phyloP scores from a whole-genome alignment of 192 early-diverging fungal species.

The Rhizophagus sp. region DNA sequence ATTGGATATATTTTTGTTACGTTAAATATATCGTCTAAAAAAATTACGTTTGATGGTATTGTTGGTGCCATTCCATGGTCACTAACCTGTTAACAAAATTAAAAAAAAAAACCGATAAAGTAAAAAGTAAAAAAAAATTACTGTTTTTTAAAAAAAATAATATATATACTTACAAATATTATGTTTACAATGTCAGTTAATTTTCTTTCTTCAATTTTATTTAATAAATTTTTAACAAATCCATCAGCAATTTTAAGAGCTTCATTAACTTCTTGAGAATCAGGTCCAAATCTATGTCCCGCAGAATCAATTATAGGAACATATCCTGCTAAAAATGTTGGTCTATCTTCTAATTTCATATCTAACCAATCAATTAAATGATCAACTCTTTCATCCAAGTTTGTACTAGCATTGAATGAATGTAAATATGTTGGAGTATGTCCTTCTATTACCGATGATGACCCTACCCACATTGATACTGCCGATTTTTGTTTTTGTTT shows the following conservation, averaged over 20 bases:
- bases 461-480: constrained; percentile 91
- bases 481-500: constrained; percentile 67
- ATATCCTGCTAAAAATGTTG: constrained; percentile 77
- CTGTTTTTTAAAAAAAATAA: not conserved
- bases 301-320: constrained; percentile 76
- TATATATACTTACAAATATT: constrained; percentile 6
- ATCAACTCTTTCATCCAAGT: constrained; percentile 57
- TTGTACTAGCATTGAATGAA: constrained; percentile 48
- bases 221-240: not conserved
- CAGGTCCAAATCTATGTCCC: constrained; percentile 75
- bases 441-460: constrained; percentile 55
- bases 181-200: constrained; percentile 14
- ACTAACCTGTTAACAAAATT: constrained; percentile 53
- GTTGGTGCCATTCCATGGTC: constrained; percentile 89
- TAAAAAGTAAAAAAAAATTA: not conserved
- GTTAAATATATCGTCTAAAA: constrained; percentile 74
- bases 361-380: constrained; percentile 78
- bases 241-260: constrained; percentile 56
- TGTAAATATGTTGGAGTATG: constrained; percentile 66
- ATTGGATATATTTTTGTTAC: constrained; percentile 50
- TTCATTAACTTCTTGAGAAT: constrained; percentile 64
- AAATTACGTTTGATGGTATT: constrained; percentile 53
- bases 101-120: not conserved
- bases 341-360: constrained; percentile 63
- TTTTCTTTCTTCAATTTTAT: not conserved